Evolutionary conservation across 495 filamentous ascomycete genomes (phyloP).

Genomic region (Aspergillus sclerotiicarbonarius): DNA sequence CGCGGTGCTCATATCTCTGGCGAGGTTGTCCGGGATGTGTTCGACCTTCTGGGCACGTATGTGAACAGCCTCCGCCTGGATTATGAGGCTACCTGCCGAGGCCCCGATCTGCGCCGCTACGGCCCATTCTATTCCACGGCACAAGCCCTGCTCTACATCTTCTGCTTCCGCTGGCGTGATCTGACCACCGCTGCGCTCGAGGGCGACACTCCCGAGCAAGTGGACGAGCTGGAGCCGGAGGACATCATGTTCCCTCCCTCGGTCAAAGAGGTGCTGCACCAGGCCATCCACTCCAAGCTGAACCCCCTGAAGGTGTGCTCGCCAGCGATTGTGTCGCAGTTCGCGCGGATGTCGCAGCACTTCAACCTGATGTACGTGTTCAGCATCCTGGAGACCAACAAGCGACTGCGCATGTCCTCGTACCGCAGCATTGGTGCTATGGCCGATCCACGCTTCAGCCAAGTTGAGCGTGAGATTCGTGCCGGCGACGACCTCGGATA

Average conservation of each 20-base stretch:
- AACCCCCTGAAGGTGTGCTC: constrained; percentile 97
- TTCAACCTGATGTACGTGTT: constrained; percentile 86
- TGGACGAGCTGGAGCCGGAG: constrained; percentile 54
- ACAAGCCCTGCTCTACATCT: constrained; percentile 91
- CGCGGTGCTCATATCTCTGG: constrained; percentile 75
- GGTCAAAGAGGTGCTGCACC: constrained; percentile 67
- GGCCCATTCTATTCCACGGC: constrained; percentile 80
- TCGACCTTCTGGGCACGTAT: constrained; percentile 69
- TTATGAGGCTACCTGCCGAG: constrained; percentile 66
- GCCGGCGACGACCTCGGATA: constrained; percentile 62
- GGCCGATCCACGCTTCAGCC: constrained; percentile 34
- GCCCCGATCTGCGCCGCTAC: constrained; percentile 81
- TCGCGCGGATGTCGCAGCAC: constrained; percentile 80
- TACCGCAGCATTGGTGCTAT: constrained; percentile 45
- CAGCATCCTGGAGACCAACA: constrained; percentile 85
- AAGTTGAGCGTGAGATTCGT: constrained; percentile 63
- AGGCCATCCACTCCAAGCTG: constrained; percentile 77
- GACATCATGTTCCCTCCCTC: constrained; percentile 72
- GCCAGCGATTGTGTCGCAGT: constrained; percentile 85
- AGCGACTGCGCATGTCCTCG: constrained; percentile 69
- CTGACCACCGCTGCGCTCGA: constrained; percentile 60
- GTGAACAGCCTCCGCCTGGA: constrained; percentile 63
- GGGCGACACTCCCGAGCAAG: constrained; percentile 48
- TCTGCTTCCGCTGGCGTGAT: constrained; percentile 97
- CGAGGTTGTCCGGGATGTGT: constrained; percentile 73